These are phyloP conservation scores for Camelina laxa DNA, from an alignment of 345 rosid species.

Conservation along the genomic window DNA sequence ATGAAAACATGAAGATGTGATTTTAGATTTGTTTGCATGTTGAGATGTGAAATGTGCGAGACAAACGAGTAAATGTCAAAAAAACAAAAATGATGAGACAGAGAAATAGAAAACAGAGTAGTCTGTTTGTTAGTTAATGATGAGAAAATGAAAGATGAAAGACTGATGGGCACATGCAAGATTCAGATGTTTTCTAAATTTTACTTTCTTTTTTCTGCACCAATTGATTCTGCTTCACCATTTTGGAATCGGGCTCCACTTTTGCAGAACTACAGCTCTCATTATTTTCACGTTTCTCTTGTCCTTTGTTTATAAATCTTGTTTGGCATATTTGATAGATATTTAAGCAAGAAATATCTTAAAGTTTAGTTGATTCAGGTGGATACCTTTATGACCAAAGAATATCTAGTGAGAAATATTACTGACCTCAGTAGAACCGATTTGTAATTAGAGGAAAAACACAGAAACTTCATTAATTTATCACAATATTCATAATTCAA, in stretches of 20 bases:
- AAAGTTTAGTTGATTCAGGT: background rate
- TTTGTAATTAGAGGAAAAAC: background rate
- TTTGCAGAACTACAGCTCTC: slow-evolving; percentile 23
- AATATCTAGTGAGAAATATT: slow-evolving; percentile 9
- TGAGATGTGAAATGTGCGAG: slow-evolving; percentile 33
- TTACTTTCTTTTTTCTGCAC: slow-evolving; percentile 27
- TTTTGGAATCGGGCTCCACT: slow-evolving; percentile 38
- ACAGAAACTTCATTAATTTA: slow-evolving; percentile 10
- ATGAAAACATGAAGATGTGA: slow-evolving; percentile 22
- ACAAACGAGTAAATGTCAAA: slow-evolving; percentile 38
- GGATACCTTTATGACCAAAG: slow-evolving; percentile 8
- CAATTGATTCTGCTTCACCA: slow-evolving; percentile 43
- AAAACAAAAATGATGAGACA: slow-evolving; percentile 37
- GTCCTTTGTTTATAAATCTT: background rate
- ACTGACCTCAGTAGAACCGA: background rate
- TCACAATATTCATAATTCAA: slow-evolving; percentile 21
- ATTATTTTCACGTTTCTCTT: slow-evolving; percentile 28
- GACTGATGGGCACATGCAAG: slow-evolving; percentile 48
- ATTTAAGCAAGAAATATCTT: slow-evolving; percentile 5
- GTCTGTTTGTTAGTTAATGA: slow-evolving; percentile 41
- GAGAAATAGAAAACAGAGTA: slow-evolving; percentile 29
- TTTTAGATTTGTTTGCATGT: slow-evolving; percentile 29
- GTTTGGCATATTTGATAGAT: slow-evolving; percentile 12
- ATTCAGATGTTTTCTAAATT: slow-evolving; percentile 41
- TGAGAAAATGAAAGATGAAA: slow-evolving; percentile 41